Evolutionary conservation across 2,329 filamentous ascomycete genomes (phyloP), one percentile per base, ranked within the genome.

Genomic region (Aspergillus floridensis): DNA sequence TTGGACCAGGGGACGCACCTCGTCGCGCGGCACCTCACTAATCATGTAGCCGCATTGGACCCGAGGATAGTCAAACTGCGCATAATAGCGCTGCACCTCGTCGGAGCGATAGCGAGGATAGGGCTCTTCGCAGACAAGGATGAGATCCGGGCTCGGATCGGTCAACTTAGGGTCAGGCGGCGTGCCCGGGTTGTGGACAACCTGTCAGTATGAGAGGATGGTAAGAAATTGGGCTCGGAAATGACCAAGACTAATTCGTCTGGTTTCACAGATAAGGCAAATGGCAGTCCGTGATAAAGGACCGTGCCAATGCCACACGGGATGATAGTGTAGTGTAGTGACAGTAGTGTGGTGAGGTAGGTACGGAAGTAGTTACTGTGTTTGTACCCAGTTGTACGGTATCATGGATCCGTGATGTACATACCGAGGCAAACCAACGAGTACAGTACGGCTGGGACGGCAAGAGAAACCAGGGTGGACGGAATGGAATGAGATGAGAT

Each of bases 111-210:
- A 65, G 2, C 61, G 57, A 2, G 38, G 21, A 38, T 62, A 63
- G 1, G 63, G 52, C 54, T 65, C 63, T 32, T 65, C 63, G 44
- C 63, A 63, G 44, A 60, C 55, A 21, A 65, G 52, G 22, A 60
- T 53, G 11, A 65, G 35, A n/a, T 65, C 63, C 26, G 61, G 50
- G 12, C 48, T 51, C 32, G 51, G 12, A 11, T 49, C 49, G 7
- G 58, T 53, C 49, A 65, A n/a, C 2, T 44, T 41, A 16, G 58
- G 32, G 32, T 60, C 57, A 2, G 63, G 59, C 1, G 63, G 59
- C 4, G 63, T 65, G 48, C 63, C 63, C 24, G 63, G 61, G n/a
- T 65, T 65, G 26, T 65, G 63, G 29, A 56, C 49, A 21, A 65
- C 58, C 63, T 64, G 31, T 44, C 38, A 19, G 38, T 2, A 8